Conservation (phyloP, 2,329 filamentous ascomycete species). For the Fusarium odoratissimum region DNA sequence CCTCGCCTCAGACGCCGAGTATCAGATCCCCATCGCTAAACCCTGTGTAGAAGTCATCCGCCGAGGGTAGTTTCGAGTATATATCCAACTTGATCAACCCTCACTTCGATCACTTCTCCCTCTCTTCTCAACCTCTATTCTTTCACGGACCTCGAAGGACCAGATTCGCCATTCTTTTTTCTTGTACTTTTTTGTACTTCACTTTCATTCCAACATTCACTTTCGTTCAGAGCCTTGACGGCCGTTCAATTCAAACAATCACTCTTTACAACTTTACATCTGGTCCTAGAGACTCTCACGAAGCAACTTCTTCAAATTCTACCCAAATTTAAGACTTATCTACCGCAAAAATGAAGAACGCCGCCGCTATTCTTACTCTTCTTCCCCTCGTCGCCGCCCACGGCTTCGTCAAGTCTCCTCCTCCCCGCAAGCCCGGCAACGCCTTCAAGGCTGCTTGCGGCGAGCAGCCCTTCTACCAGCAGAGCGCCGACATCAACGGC, state of each 20-base stretch:
- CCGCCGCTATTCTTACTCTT: conserved; percentile 41
- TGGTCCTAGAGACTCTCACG: conserved; percentile 45
- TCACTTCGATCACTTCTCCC: background rate
- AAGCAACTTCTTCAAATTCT: background rate
- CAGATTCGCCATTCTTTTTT: conserved; percentile 49
- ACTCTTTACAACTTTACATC: conserved; percentile 39
- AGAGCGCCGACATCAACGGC: conserved; percentile 51
- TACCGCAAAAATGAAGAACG: conserved; percentile 40
- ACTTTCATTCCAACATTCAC: conserved; percentile 43
- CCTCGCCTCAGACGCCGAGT: conserved; percentile 15
- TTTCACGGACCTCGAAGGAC: conserved; percentile 48
- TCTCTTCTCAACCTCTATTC: conserved; percentile 38
- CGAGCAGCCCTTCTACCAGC: conserved; percentile 51
- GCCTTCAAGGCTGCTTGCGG: conserved; percentile 60
- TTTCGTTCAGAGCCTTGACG: conserved; percentile 48
- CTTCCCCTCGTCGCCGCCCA: conserved; percentile 54
- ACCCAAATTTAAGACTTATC: too few species aligned
- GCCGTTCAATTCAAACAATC: conserved; percentile 40
- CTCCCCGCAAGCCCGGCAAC: conserved; percentile 55
- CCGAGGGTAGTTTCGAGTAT: conserved; percentile 21
- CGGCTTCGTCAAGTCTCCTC: conserved; percentile 57
- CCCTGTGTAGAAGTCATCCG: conserved; percentile 35
- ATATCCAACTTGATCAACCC: conserved; percentile 39
- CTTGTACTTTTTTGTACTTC: conserved; percentile 44
- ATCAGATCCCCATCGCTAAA: conserved; percentile 31